phyloP scores from a whole-genome alignment of 257 asterid species.

The Sherardia arvensis region DNA sequence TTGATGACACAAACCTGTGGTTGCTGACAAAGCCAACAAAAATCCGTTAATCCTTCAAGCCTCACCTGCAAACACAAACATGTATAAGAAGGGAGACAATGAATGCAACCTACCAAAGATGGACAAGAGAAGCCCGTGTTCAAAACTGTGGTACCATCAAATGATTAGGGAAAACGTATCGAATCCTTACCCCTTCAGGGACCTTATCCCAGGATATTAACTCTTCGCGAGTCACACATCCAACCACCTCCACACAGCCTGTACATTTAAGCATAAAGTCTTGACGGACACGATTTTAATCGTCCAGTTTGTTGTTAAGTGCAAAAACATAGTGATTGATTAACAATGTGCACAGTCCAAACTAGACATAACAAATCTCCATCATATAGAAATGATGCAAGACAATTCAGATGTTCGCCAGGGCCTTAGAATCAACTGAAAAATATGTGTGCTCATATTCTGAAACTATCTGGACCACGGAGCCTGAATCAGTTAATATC shows the following conservation, averaged over 20 bases:
- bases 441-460: neutral
- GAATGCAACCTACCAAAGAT: neutral
- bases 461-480: neutral
- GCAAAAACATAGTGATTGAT: neutral
- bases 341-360: neutral
- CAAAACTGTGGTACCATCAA: neutral
- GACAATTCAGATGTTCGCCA: neutral
- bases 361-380: neutral
- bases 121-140: neutral
- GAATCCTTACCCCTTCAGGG: constrained; percentile 51
- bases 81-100: constrained; percentile 4
- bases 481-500: neutral
- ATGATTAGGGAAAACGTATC: neutral
- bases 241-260: constrained; percentile 91
- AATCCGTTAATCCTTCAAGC: constrained; percentile 73
- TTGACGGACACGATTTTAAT: neutral
- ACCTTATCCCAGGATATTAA: constrained; percentile 67
- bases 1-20: constrained; percentile 52
- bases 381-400: neutral
- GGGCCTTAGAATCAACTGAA: neutral
- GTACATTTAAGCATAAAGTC: constrained; percentile 9
- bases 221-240: constrained; percentile 73
- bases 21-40: constrained; percentile 92
- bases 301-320: neutral
- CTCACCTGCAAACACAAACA: constrained; percentile 46